Evolutionary conservation across 495 filamentous ascomycete genomes (phyloP).

Genomic region (Penicillium verhagenii): DNA sequence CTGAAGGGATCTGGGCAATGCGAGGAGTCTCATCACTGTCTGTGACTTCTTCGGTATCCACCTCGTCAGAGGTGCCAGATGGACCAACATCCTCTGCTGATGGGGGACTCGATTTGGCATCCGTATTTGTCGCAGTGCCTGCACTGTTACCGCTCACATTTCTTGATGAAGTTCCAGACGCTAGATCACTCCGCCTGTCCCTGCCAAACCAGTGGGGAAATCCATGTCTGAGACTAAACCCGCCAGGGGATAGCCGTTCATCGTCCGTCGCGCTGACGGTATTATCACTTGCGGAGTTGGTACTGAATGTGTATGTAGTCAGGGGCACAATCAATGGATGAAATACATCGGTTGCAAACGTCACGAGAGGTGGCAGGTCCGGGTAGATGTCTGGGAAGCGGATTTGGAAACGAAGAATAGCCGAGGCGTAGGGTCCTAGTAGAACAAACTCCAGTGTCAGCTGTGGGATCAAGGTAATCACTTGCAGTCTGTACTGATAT

Average conservation of each 20-base stretch:
- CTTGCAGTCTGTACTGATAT: slow-evolving; percentile 9
- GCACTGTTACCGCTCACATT: slow-evolving; percentile 36
- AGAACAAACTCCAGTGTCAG: neutral
- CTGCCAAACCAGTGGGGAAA: slow-evolving; percentile 85
- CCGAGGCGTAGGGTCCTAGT: slow-evolving; percentile 80
- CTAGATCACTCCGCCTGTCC: slow-evolving; percentile 29
- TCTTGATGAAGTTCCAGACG: slow-evolving; percentile 34
- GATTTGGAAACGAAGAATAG: slow-evolving; percentile 86
- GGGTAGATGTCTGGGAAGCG: slow-evolving; percentile 84
- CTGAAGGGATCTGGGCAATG: slow-evolving; percentile 16
- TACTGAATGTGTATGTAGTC: slow-evolving; percentile 87
- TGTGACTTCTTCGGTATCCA: slow-evolving; percentile 6
- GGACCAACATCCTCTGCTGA: neutral
- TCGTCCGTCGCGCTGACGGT: slow-evolving; percentile 79
- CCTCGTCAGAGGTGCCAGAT: neutral
- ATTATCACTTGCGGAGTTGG: slow-evolving; percentile 62
- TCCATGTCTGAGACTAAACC: slow-evolving; percentile 83
- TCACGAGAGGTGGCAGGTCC: slow-evolving; percentile 73
- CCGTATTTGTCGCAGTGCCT: neutral
- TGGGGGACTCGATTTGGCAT: neutral
- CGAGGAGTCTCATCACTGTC: slow-evolving; percentile 5
- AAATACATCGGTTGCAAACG: slow-evolving; percentile 87
- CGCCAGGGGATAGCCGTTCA: slow-evolving; percentile 78
- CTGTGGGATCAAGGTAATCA: neutral
- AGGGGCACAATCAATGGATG: slow-evolving; percentile 89